A percentile compares a stretch with the other conserved stretches of the same genome.
These are phyloP conservation scores for Fusarium napiforme DNA, from an alignment of 2,329 filamentous ascomycete species.

Conservation along the genomic window DNA sequence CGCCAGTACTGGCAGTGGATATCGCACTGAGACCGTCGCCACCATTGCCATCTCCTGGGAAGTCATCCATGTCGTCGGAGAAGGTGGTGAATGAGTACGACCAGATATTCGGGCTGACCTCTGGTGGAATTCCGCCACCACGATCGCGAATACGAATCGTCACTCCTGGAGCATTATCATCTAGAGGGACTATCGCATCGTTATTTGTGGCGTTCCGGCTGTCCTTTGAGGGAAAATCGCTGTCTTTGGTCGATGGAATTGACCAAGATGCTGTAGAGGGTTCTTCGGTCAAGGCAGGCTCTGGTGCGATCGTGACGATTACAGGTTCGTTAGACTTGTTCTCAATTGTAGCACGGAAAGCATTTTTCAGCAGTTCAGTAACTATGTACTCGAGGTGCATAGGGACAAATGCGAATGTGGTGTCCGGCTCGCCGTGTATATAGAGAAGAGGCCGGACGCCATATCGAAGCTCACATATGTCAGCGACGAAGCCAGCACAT, in stretches of 20 bases:
- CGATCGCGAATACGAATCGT: constrained; percentile 95
- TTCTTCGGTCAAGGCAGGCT: constrained; percentile 57
- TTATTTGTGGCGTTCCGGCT: constrained; percentile 55
- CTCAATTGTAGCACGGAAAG: constrained; percentile 93
- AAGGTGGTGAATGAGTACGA: constrained; percentile 98
- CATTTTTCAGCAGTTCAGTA: constrained; percentile 96
- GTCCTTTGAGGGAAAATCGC: constrained; percentile 23
- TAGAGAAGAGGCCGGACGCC: constrained; percentile 83
- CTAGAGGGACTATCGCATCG: constrained; percentile 66
- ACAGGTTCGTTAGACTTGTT: constrained; percentile 83
- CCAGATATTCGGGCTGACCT: constrained; percentile 89
- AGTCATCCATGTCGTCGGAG: constrained; percentile 64
- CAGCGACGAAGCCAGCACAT: constrained; percentile 90
- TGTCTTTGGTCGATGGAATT: constrained; percentile 42
- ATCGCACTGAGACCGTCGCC: constrained; percentile 76
- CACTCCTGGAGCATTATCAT: constrained; percentile 80
- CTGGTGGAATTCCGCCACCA: constrained; percentile 91
- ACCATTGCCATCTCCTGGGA: constrained; percentile 54
- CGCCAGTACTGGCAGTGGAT: constrained; percentile 75
- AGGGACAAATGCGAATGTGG: constrained; percentile 92
- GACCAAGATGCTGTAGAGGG: constrained; percentile 31
- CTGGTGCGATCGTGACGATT: constrained; percentile 89
- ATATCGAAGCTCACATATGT: constrained; percentile 97
- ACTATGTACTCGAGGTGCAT: constrained; percentile 98
- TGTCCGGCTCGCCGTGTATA: constrained; percentile 86